Evolutionary conservation across 2,329 filamentous ascomycete genomes (phyloP), one percentile per base, ranked within the genome.

Genomic region (Hysterium pulicare): DNA sequence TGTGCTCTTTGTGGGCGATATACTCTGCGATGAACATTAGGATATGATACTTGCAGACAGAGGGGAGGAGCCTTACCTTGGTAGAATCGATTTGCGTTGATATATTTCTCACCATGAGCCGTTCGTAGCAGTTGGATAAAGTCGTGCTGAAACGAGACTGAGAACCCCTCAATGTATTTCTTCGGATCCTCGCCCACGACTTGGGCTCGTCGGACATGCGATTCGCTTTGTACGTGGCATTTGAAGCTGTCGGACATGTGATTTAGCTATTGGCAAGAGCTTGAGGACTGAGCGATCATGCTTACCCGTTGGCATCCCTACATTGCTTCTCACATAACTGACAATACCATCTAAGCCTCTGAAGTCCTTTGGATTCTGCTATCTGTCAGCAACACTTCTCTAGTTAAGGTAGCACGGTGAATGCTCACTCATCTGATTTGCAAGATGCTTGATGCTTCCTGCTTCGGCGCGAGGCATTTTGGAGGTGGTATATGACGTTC

Each of bases 391-490:
- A 8, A 13, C 13, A 28, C 24, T 8, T 28, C 24, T 28, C 7
- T 33, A n/a, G 13, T 33, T 33, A 8, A n/a, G n/a, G n/a, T 19
- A n/a, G 62, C 2, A 65, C 54, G 3, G 60, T 61, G 15, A 15
- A 34, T 7, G 13, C 24, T 28, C 13, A 28, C 36, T 96, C 73
- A 95, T 84, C 71, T 90, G 86, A 72, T 97, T 97, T 69, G 80
- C 82, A 46, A 97, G 78, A 66, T 88, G 81, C 71, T 96, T 97
- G n/a, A 85, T 89, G 43, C 84, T 87, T 50, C 93, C 93, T 41
- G 88, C 83, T 74, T 97, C 93, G 58, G 93, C 93, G 74, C 87
- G 88, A 40, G 85, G 84, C 91, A 97, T 97, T 40, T 64, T 84
- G 51, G 55, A 45, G 51, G 50, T 51, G 24, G 37, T 55, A 28